Percentiles rank a stretch among this genome's conserved stretches.
Evolutionary conservation across 768 basidiomycete species (phyloP).

Genomic region (Kwoniella heveanensis): DNA sequence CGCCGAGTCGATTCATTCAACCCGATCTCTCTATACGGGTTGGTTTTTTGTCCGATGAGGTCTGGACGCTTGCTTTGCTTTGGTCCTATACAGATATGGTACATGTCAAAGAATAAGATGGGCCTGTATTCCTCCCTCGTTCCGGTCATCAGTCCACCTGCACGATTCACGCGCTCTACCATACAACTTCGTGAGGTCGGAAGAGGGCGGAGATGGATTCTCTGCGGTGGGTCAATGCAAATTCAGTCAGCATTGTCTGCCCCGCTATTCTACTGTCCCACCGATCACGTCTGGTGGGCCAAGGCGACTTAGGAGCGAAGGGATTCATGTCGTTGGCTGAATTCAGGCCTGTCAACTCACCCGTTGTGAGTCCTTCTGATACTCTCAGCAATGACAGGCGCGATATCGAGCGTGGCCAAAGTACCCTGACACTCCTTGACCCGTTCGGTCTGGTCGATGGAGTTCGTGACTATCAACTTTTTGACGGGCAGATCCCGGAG

Average conservation of each 20-base stretch:
- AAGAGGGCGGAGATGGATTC: conserved; percentile 56
- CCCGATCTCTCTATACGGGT: not conserved
- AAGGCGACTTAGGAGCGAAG: too few relatives aligned
- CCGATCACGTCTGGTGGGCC: too few relatives aligned
- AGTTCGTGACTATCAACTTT: conserved; percentile 97
- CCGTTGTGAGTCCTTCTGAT: conserved; percentile 95
- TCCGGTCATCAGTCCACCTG: not conserved
- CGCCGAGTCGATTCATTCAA: not conserved
- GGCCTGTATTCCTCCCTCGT: too few relatives aligned
- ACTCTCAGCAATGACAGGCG: conserved; percentile 91
- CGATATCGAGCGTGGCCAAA: conserved; percentile 92
- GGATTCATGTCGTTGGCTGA: too few relatives aligned
- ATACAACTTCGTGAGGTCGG: conserved; percentile 37
- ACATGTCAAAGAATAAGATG: too few relatives aligned
- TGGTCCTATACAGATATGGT: not conserved
- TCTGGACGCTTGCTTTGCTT: not conserved
- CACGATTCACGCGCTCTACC: not conserved
- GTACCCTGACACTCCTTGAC: conserved; percentile 73
- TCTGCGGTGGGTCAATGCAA: conserved; percentile 20
- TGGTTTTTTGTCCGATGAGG: not conserved
- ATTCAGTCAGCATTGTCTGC: conserved; percentile 7
- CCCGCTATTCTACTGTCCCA: not conserved
- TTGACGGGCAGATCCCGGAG: conserved; percentile 76
- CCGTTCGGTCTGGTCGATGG: conserved; percentile 77
- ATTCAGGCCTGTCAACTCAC: conserved; percentile 27